Percentiles rank a stretch among this genome's conserved stretches.
phyloP scores from a whole-genome alignment of 2,329 filamentous ascomycete species.

The Pseudogymnoascus sp. region DNA sequence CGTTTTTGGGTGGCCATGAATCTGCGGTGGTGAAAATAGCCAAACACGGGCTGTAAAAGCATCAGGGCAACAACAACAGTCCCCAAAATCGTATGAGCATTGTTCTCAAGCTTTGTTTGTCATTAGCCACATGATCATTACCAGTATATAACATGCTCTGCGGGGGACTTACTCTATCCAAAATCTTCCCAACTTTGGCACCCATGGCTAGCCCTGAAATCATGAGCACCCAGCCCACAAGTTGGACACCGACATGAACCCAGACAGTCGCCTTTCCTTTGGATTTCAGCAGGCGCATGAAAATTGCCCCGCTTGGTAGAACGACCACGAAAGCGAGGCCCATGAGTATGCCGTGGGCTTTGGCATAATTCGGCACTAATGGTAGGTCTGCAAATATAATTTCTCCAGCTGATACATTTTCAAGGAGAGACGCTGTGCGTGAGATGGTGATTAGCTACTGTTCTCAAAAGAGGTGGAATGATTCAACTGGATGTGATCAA shows the following conservation, averaged over 20 bases:
- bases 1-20: constrained; percentile 42
- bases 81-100: constrained; percentile 47
- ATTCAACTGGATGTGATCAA: not conserved
- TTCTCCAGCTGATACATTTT: not conserved
- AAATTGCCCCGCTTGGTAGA: constrained; percentile 52
- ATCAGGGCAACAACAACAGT: constrained; percentile 47
- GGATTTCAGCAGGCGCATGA: constrained; percentile 53
- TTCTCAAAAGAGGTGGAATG: not conserved
- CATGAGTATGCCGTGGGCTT: constrained; percentile 54
- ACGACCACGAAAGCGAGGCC: constrained; percentile 49
- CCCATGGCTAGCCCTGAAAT: constrained; percentile 55
- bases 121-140: constrained; percentile 35
- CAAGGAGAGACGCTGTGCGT: not conserved
- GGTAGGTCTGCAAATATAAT: not conserved
- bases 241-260: constrained; percentile 51
- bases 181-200: constrained; percentile 38
- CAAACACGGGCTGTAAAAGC: constrained; percentile 50
- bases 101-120: constrained; percentile 33
- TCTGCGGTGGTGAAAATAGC: constrained; percentile 49
- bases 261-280: constrained; percentile 22
- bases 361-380: constrained; percentile 12
- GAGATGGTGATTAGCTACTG: not conserved
- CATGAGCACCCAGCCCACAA: constrained; percentile 47
- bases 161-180: constrained; percentile 34
- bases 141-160: constrained; percentile 11